Evolutionary conservation across 2,329 filamentous ascomycete species (phyloP).

Genomic region (Penicillium hesseltinei): DNA sequence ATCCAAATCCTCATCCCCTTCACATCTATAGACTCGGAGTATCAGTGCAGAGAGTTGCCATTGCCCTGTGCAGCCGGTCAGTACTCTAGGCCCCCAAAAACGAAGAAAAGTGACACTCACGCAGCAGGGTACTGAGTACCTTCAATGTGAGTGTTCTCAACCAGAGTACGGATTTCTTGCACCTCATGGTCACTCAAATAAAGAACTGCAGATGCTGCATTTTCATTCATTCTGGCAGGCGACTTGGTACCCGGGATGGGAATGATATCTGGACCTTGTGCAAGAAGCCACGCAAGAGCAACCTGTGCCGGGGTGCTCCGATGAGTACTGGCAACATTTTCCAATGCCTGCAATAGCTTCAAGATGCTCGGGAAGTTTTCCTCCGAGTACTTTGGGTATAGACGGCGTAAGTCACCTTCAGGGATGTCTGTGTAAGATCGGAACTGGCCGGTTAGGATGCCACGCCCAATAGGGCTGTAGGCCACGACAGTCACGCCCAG

Average conservation of each 20-base stretch:
- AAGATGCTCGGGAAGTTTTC: slow-evolving; percentile 56
- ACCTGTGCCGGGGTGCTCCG: slow-evolving; percentile 57
- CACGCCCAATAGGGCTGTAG: slow-evolving; percentile 44
- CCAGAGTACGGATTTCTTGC: slow-evolving; percentile 11
- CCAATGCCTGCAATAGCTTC: slow-evolving; percentile 50
- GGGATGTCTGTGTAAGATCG: slow-evolving; percentile 49
- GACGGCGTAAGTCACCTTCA: slow-evolving; percentile 47
- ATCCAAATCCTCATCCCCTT: not conserved
- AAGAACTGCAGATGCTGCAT: slow-evolving; percentile 1
- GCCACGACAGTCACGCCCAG: slow-evolving; percentile 46
- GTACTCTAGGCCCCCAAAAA: not conserved
- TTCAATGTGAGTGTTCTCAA: not conserved
- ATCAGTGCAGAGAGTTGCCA: not conserved
- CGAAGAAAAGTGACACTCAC: not conserved
- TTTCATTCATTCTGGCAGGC: slow-evolving; percentile 12
- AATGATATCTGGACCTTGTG: slow-evolving; percentile 47
- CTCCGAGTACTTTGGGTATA: slow-evolving; percentile 48
- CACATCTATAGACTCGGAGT: not conserved
- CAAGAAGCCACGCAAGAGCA: slow-evolving; percentile 62
- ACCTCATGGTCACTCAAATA: slow-evolving; percentile 13
- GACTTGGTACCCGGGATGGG: slow-evolving; percentile 29
- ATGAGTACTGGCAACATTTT: slow-evolving; percentile 53
- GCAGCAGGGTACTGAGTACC: not conserved
- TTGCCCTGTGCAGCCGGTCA: not conserved
- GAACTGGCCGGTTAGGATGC: slow-evolving; percentile 38